Percentiles rank a stretch among this genome's conserved stretches.
Evolutionary conservation across 2,329 filamentous ascomycete genomes (phyloP).

Genomic region (Epichloe hybrida): DNA sequence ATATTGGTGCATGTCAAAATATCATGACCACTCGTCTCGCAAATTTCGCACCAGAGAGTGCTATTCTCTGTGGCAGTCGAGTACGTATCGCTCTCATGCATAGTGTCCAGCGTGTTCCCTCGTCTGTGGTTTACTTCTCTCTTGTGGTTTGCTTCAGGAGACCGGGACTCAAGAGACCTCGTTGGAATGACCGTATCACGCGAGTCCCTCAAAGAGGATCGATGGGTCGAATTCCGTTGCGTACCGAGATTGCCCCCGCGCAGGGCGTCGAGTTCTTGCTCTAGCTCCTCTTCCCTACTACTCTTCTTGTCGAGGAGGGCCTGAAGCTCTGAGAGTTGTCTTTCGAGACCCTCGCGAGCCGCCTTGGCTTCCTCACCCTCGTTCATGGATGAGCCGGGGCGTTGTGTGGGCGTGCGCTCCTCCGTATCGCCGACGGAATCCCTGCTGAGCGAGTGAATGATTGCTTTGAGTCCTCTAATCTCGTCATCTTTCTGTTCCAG

Average conservation of each 20-base stretch:
- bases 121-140: constrained; percentile 17
- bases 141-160: constrained; percentile 34
- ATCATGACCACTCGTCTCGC: constrained; percentile 81
- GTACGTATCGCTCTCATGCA: constrained; percentile 56
- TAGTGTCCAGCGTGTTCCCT: constrained; percentile 47
- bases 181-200: constrained; percentile 50
- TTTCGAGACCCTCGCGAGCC: constrained; percentile 54
- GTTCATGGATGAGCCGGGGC: constrained; percentile 23
- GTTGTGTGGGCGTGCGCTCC: constrained; percentile 17
- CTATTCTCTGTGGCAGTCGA: constrained; percentile 60
- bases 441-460: constrained; percentile 87
- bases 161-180: constrained; percentile 32
- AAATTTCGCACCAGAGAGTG: constrained; percentile 86
- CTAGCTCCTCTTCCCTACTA: constrained; percentile 68
- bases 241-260: constrained; percentile 26
- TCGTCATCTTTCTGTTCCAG: constrained; percentile 93
- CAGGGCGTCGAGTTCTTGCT: constrained; percentile 64
- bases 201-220: constrained; percentile 50
- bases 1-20: constrained; percentile 91
- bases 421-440: constrained; percentile 43
- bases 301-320: constrained; percentile 58
- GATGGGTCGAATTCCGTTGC: constrained; percentile 25
- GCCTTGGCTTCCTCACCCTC: constrained; percentile 15
- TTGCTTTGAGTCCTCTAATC: constrained; percentile 90
- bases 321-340: constrained; percentile 68